A percentile compares a stretch with the other conserved stretches of the same genome.
Conservation (phyloP, 1,139 yeast genomes). For the Magnusiomyces magnusii region DNA sequence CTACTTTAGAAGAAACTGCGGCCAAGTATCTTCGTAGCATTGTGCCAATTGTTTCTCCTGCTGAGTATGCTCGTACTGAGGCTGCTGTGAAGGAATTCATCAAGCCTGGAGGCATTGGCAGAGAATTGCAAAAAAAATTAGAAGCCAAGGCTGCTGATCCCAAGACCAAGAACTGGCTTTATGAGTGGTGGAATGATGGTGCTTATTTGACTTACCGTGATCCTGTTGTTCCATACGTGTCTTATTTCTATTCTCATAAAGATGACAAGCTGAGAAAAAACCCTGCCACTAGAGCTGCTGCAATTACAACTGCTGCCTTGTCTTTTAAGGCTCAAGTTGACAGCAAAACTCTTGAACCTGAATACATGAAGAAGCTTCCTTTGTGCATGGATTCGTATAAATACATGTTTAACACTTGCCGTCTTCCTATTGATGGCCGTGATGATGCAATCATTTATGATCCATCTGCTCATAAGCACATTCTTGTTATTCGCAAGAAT, state of each 20-base stretch:
- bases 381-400: slow-evolving; percentile 91
- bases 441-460: slow-evolving; percentile 34
- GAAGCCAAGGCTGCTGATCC: slow-evolving; percentile 49
- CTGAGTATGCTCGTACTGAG: slow-evolving; percentile 51
- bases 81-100: slow-evolving; percentile 59
- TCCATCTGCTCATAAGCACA: slow-evolving; percentile 56
- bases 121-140: slow-evolving; percentile 60
- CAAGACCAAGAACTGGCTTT: slow-evolving; percentile 74
- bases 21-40: slow-evolving; percentile 63
- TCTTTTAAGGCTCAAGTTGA: slow-evolving; percentile 36
- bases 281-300: slow-evolving; percentile 70
- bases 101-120: slow-evolving; percentile 56
- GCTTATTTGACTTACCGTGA: slow-evolving; percentile 89
- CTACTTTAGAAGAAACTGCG: slow-evolving; percentile 66
- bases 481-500: slow-evolving; percentile 67
- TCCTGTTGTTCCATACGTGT: slow-evolving; percentile 89
- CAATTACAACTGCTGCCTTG: slow-evolving; percentile 41
- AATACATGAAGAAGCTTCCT: slow-evolving; percentile 71
- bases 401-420: slow-evolving; percentile 83
- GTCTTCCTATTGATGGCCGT: slow-evolving; percentile 57
- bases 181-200: slow-evolving; percentile 90
- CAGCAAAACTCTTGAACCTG: slow-evolving; percentile 48
- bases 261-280: slow-evolving; percentile 49
- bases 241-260: slow-evolving; percentile 83
- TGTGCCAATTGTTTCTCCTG: slow-evolving; percentile 54